phyloP scores from a whole-genome alignment of 768 basidiomycete genomes.

The Mycena chlorophos region DNA sequence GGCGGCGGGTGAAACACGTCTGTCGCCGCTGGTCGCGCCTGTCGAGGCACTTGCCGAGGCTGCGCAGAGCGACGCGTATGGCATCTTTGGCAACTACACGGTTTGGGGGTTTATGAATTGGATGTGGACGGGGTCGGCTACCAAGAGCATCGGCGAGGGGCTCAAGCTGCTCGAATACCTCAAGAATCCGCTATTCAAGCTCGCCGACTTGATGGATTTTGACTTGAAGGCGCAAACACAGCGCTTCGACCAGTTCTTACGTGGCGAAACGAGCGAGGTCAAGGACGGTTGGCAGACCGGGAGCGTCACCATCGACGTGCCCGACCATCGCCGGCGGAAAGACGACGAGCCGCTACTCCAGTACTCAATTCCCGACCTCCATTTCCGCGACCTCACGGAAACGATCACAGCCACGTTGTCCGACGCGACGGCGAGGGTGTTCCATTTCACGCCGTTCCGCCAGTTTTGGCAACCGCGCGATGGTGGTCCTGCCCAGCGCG shows the following conservation, averaged over 20 bases:
- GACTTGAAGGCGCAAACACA: neutral
- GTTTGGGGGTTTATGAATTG: constrained; percentile 7
- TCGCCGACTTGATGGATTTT: neutral
- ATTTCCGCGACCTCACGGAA: constrained; percentile 15
- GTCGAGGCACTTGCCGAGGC: neutral
- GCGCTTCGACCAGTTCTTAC: neutral
- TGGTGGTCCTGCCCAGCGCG: neutral
- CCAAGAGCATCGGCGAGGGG: constrained; percentile 5
- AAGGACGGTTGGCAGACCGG: constrained; percentile 13
- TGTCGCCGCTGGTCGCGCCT: neutral
- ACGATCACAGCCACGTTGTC: constrained; percentile 13
- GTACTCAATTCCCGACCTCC: constrained; percentile 20
- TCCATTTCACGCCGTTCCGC: constrained; percentile 17
- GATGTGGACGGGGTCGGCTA: constrained; percentile 7
- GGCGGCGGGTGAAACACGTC: neutral
- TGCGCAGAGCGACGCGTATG: neutral
- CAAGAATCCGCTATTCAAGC: neutral
- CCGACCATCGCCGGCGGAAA: constrained; percentile 11
- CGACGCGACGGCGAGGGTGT: neutral
- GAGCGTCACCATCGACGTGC: constrained; percentile 19
- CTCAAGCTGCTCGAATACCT: neutral
- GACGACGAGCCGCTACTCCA: neutral
- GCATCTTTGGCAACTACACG: constrained; percentile 2
- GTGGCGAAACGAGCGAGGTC: neutral
- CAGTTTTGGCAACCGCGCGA: constrained; percentile 15